These are phyloP conservation scores for Posidonia oceanica DNA, from an alignment of 116 monocot species.

Conservation along the genomic window DNA sequence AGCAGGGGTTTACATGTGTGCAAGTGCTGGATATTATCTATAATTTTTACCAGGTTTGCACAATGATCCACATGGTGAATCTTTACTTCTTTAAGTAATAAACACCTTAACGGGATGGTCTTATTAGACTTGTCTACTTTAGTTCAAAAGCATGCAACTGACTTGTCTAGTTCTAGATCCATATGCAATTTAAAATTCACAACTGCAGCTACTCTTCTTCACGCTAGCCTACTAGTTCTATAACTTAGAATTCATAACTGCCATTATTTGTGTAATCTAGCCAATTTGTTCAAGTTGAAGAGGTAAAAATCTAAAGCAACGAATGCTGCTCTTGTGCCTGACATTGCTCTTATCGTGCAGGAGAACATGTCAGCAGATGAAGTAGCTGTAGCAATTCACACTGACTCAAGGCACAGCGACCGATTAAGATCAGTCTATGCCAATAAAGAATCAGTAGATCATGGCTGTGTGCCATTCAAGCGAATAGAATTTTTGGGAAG, in stretches of 20 bases:
- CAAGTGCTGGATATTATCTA: constrained; percentile 73
- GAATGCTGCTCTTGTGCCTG: not conserved
- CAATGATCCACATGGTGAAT: not conserved
- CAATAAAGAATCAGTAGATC: constrained; percentile 38
- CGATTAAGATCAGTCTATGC: constrained; percentile 56
- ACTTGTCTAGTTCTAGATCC: not conserved
- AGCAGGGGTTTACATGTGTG: constrained; percentile 65
- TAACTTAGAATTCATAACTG: too few species aligned
- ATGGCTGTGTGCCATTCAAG: constrained; percentile 38
- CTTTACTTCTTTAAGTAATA: not conserved
- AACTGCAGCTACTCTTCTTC: not conserved
- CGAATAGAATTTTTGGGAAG: constrained; percentile 82
- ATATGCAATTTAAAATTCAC: too few species aligned
- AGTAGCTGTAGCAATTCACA: constrained; percentile 71
- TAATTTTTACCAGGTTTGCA: constrained; percentile 78
- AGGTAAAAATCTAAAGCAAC: too few species aligned
- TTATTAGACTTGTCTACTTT: too few species aligned
- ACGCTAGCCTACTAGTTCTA: not conserved
- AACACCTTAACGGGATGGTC: too few species aligned
- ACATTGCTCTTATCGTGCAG: constrained; percentile 16
- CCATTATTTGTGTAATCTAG: too few species aligned
- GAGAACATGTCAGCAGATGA: constrained; percentile 71
- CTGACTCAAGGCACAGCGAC: constrained; percentile 84
- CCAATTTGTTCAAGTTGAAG: too few species aligned
- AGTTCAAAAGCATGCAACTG: not conserved